Base-by-base conservation (phyloP, 2,329 filamentous ascomycete species). In the Aplosporella prunicola region DNA sequence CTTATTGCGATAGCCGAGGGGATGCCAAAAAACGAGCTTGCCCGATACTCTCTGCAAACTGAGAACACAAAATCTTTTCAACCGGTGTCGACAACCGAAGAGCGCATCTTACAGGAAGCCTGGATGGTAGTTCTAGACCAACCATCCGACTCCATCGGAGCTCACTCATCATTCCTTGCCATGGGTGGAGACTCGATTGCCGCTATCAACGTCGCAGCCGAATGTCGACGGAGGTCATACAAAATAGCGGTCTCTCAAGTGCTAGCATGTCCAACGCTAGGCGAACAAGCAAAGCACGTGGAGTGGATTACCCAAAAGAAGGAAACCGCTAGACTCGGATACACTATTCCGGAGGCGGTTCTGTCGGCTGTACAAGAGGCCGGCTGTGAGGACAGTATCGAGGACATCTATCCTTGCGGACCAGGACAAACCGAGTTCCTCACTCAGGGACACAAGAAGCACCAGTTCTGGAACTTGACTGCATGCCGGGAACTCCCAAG, bases 371-470 rank as follows among this genome's bases (percentile, higher is more conserved):
- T 17, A 13, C 5, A 18, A 5, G 13, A 17, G 14, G 9, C 16
- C 15, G 16, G 20, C 3, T 16, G 28, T 7, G 27, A 37, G 11
- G n/a, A 33, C 6, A 11, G 22, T 11, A 22, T 28, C 14, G 42
- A 49, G 26, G 38, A 42, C n/a, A 38, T 50, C 7, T 47, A 42
- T 32, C 48, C 47, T 9, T 44, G 38, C 20, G 17, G 30, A 9
- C 42, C 47, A 1, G 45, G 45, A 7, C 45, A 46, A 23, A 22
- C 36, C n/a, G 48, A 46, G 16, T 46, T 50, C 24, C 14, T 48
- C 9, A 39, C 22, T 9, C 46, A 45, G n/a, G 44, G 44, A 9
- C 15, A 32, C 30, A 30, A 25, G 16, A 16, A 39, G 20, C 14
- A 44, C 9, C 32, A 44, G 36, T 34, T 46, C 26, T 50, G 44